Evolutionary conservation across 495 filamentous ascomycete species (phyloP), one percentile per base, ranked within the genome.

Genomic region (Sabuloglossum arenarium): DNA sequence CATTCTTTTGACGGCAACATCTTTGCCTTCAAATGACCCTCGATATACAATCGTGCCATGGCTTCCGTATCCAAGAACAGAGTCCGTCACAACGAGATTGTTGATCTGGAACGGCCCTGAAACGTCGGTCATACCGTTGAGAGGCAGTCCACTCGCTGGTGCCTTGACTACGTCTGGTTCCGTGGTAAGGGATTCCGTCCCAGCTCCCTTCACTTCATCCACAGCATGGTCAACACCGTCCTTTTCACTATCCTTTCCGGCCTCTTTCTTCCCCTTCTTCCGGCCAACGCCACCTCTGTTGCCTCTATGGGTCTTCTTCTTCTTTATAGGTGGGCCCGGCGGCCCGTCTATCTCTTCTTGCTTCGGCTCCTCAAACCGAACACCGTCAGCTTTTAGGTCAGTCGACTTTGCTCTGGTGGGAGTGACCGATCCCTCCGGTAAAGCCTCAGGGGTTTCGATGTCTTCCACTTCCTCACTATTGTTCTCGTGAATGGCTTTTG

Each of bases 1-100:
- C 88, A 98, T 97, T 24, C 91, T 79, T 71, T 98, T 98, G 31
- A 98, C 88, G 1, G 91, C 91, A 21, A 98, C 93, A 46, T 86
- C 84, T 60, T 88, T 82, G 23, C 89, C 88, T 62, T 94, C 86
- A 63, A 88, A 94, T 24, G 75, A 80, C n/a, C 87, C 87, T 16
- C 79, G 76, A 64, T 85, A 90, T 8, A 94, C 87, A 43, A 88
- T 78, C 16, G 87, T 94, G 24, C 87, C 87, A 64, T 89, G 86
- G 63, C 85, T 89, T 14, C 87, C 87, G 58, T 74, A 84, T 8
- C 85, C 86, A 29, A 90, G 74, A 39, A 86, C 80, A 56, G 76
- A 71, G 53, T 85, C 79, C 28, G 80, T 81, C 61, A 83, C 79
- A 25, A 90, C 84, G 25, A 91, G 73, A 54, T 79, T 79, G 11